Conservation (phyloP, 441 rosid genomes). For the Gossypium laxum region DNA sequence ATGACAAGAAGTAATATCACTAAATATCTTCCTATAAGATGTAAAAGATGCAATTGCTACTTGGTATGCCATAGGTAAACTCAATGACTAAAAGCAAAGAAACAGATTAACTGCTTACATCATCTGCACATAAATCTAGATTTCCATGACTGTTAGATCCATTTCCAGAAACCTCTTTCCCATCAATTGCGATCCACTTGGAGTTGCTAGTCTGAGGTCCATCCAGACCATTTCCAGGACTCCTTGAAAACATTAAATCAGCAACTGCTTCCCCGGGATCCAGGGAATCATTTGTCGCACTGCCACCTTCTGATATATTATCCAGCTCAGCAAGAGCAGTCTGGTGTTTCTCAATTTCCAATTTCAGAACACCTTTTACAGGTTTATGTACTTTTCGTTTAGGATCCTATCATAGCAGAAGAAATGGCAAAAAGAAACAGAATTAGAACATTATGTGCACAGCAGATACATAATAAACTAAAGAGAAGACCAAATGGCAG, state of each 20-base stretch:
- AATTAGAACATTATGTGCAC: conserved; percentile 16
- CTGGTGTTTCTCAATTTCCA: conserved; percentile 94
- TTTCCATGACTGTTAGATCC: conserved; percentile 44
- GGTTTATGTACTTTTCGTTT: conserved; percentile 93
- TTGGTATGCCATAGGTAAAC: background rate
- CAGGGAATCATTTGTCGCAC: conserved; percentile 71
- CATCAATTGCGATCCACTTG: conserved; percentile 45
- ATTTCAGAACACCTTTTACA: conserved; percentile 75
- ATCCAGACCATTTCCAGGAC: conserved; percentile 64
- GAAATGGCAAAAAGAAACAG: conserved; percentile 18
- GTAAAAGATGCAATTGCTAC: background rate
- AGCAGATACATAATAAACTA: conserved; percentile 22
- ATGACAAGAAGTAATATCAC: background rate
- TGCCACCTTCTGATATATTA: conserved; percentile 77
- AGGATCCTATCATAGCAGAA: conserved; percentile 59
- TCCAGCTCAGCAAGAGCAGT: conserved; percentile 60
- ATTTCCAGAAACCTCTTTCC: conserved; percentile 59
- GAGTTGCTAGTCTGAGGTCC: conserved; percentile 51
- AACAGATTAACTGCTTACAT: conserved; percentile 43
- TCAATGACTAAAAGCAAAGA: conserved; percentile 4
- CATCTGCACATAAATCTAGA: conserved; percentile 44
- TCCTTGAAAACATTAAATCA: conserved; percentile 48
- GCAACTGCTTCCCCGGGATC: conserved; percentile 54
- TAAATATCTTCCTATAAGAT: background rate
- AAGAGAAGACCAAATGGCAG: conserved; percentile 11